Evolutionary conservation across 106 monocot species (phyloP).

Genomic region (Apostasia ramifera): DNA sequence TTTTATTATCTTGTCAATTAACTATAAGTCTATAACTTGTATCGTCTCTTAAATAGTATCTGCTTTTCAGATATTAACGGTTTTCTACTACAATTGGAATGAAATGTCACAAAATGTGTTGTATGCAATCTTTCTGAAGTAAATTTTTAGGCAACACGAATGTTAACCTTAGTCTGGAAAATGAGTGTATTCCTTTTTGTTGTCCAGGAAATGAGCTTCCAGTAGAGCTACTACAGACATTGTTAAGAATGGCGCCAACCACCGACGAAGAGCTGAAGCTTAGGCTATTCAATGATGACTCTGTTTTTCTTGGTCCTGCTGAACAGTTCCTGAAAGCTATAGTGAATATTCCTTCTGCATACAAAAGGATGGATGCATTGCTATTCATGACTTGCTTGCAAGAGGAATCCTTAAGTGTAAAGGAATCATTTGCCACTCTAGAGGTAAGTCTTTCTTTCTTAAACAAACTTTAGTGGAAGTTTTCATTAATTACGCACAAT

Average conservation of each 20-base stretch:
- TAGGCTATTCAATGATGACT: slow-evolving; percentile 32
- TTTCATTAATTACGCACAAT: too few relatives aligned
- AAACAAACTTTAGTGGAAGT: too few relatives aligned
- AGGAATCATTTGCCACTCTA: slow-evolving; percentile 39
- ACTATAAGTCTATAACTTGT: too few relatives aligned
- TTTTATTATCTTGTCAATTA: too few relatives aligned
- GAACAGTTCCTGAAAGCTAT: slow-evolving; percentile 56
- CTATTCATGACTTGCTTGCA: slow-evolving; percentile 44
- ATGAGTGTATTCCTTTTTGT: neutral
- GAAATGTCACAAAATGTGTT: too few relatives aligned
- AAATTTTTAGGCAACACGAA: too few relatives aligned
- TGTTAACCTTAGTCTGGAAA: too few relatives aligned
- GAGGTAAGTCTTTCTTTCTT: slow-evolving; percentile 29
- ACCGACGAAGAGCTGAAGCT: slow-evolving; percentile 61
- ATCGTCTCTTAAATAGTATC: too few relatives aligned
- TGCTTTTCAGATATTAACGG: too few relatives aligned
- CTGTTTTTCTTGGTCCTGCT: slow-evolving; percentile 37
- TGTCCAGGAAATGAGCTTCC: slow-evolving; percentile 55
- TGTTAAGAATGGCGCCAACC: slow-evolving; percentile 61
- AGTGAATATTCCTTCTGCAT: slow-evolving; percentile 57
- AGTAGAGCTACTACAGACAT: slow-evolving; percentile 34
- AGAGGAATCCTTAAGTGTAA: slow-evolving; percentile 34
- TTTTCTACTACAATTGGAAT: too few relatives aligned
- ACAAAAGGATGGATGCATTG: slow-evolving; percentile 52
- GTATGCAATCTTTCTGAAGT: too few relatives aligned